Evolutionary conservation across 108 stramenopile species (phyloP), one percentile per base, ranked within the genome.

Genomic region (Pseudonitzschia multiseries): DNA sequence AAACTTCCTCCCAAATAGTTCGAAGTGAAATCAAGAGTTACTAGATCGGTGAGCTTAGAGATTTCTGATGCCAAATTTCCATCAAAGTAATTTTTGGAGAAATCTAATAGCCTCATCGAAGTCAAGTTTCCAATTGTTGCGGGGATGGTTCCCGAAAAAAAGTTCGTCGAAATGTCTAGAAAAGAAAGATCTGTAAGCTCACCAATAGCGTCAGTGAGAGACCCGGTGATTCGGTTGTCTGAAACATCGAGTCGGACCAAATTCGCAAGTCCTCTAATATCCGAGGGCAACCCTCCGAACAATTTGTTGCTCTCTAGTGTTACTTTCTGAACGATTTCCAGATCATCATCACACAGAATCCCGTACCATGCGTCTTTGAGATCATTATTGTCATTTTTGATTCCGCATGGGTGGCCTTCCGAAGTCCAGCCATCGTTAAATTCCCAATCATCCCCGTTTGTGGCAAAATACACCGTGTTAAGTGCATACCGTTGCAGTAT

Each of bases 141-240:
- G 21, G 89, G 88, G 43, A 92, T 61, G 8, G 84, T 84, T n/a
- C 88, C 87, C 4, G 80, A 71, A 22, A 92, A 57, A 50, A 71
- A 65, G 77, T 92, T 92, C 29, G 74, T 67, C 8, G 76, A 70
- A 61, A 86, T 65, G 57, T 82, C 77, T 18, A 92, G 72, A 41
- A 77, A 79, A 40, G 81, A 65, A 32, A 86, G 76, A 59, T 73
- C 66, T 0, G 79, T 78, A 73, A 86, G 73, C 22, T 72, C 60
- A 41, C 86, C 90, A 63, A 91, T 68, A 29, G 84, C 86, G 9
- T 65, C 78, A 15, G 90, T 87, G 13, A 91, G 67, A 2, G 67
- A 56, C n/a, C 88, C 88, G 10, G 24, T 57, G 31, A 89, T 70
- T 41, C 76, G 83, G 69, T 89, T 87, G 56, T 69, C 57, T 32